Evolutionary conservation across 257 asterid genomes (phyloP).

Genomic region (Datura wrightii): DNA sequence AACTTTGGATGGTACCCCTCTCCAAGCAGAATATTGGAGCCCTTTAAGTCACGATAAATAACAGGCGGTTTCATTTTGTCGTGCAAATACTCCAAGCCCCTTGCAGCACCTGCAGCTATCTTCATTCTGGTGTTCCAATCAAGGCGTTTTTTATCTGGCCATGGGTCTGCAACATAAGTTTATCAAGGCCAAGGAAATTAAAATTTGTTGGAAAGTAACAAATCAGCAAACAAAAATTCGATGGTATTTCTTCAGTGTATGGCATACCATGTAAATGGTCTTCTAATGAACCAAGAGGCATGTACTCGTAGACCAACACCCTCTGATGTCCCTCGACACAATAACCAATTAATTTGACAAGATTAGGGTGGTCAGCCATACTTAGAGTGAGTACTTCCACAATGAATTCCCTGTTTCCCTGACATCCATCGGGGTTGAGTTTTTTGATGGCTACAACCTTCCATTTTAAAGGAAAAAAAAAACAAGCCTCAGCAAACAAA

Average conservation of each 20-base stretch:
- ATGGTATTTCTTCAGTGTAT: neutral
- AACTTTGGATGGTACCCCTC: slow-evolving; percentile 68
- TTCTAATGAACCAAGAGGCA: slow-evolving; percentile 82
- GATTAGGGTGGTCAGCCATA: slow-evolving; percentile 71
- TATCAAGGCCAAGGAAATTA: slow-evolving; percentile 11
- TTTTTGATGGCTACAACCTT: slow-evolving; percentile 80
- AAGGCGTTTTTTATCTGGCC: slow-evolving; percentile 41
- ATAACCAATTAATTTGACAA: slow-evolving; percentile 70
- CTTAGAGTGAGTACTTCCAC: slow-evolving; percentile 71
- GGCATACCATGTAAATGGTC: slow-evolving; percentile 72
- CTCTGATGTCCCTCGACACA: slow-evolving; percentile 78
- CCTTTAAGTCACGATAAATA: slow-evolving; percentile 79
- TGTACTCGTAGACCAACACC: slow-evolving; percentile 77
- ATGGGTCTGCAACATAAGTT: slow-evolving; percentile 44
- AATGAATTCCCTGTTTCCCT: slow-evolving; percentile 72
- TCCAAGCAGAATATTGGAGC: slow-evolving; percentile 78
- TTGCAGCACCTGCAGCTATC: slow-evolving; percentile 86
- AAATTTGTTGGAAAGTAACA: slow-evolving; percentile 5
- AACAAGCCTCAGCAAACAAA: slow-evolving; percentile 18
- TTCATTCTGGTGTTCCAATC: slow-evolving; percentile 82
- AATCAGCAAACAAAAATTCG: neutral
- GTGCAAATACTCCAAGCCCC: slow-evolving; percentile 81
- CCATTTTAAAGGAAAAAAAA: neutral
- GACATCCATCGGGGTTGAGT: slow-evolving; percentile 69
- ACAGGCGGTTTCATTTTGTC: slow-evolving; percentile 72